Evolutionary conservation across 441 rosid genomes (phyloP), one percentile per base, ranked within the genome.

Genomic region (Theobroma grandiflorum): DNA sequence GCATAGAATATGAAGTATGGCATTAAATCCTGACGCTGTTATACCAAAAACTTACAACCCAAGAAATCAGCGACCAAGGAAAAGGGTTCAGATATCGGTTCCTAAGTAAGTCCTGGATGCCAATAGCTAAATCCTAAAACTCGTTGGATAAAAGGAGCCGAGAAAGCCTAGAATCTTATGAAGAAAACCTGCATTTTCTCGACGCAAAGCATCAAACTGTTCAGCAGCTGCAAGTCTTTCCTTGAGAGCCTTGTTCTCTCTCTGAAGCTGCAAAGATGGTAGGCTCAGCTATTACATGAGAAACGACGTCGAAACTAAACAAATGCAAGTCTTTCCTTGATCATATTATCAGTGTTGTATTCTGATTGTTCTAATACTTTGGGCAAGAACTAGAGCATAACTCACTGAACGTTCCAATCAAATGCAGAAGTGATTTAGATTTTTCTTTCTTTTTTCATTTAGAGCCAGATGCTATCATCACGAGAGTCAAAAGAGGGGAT

Each of bases 191-290:
- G 62, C 75, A 53, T 74, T 67, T 64, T 58, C 79, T 49, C 31
- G 78, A 6, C 66, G 42, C 53, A 37, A 47, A 45, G 45, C 82
- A 42, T 67, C 83, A 57, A 67, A 43, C 73, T 76, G 80, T 76
- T 79, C 85, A 75, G 59, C 80, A 74, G 77, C 81, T 57, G 78
- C 86, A 53, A 87, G 12, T 85, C 85, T 87, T 52, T 75, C 84
- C 84, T 84, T 82, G 15, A 89, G 87, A 82, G 71, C 83, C 59
- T 81, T 83, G 82, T 88, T 93, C 86, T 89, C 89, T 55, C 62
- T 35, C 81, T 74, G 80, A 77, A 92, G 89, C 94, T 93, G 86
- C 83, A 85, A 76, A 76, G 15, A 76, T 57, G 49, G 49, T 72
- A 62, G 22, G 42, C 59, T 71, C 22, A 50, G 45, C 38, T 8